Evolutionary conservation across 1,284 basidiomycete species (phyloP), one percentile per base, ranked within the genome.

Genomic region (Ustilago tritici): DNA sequence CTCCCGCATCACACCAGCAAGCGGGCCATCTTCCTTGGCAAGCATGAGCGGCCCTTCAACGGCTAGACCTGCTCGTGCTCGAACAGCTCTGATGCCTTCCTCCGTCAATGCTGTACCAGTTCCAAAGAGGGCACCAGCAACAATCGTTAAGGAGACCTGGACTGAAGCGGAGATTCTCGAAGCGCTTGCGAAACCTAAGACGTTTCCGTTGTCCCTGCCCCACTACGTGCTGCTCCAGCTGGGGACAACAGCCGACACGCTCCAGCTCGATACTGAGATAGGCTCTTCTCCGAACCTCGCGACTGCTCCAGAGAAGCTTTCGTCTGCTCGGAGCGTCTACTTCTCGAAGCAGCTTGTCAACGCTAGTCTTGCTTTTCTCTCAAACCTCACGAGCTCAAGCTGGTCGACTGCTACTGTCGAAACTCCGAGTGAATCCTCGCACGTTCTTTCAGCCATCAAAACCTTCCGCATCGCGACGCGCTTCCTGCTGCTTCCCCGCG

Each of bases 341-440:
- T 65, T 62, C 17, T 71, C 79, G 19, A 83, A 83, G 67, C 79
- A 75, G 23, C 61, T 76, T 14, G 81, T 78, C 61, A 83, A 83
- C 43, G 70, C 65, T 14, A 56, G 74, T 43, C 73, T 80, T 5
- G 46, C 46, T 5, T 56, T 61, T 10, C 40, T 75, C 6, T 43
- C 65, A 17, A 34, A 57, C 9, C 61, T 79, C n/a, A 40, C 67
- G 28, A 55, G 47, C 40, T 61, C 65, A 0, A 58, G 57, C n/a
- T 80, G 78, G 78, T 61, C 70, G 2, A 36, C 64, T 2, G n/a
- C 63, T 0, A 31, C 43, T 4, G 43, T 17, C 10, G 40, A 56
- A 12, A 2, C 61, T 19, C 17, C 68, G 9, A 19, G 57, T 11
- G 38, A 65, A n/a, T 11, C 31, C 15, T 14, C 57, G 0, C 57